Conservation (phyloP, 1,284 basidiomycete genomes). For the Exsudoporus floridanus region DNA sequence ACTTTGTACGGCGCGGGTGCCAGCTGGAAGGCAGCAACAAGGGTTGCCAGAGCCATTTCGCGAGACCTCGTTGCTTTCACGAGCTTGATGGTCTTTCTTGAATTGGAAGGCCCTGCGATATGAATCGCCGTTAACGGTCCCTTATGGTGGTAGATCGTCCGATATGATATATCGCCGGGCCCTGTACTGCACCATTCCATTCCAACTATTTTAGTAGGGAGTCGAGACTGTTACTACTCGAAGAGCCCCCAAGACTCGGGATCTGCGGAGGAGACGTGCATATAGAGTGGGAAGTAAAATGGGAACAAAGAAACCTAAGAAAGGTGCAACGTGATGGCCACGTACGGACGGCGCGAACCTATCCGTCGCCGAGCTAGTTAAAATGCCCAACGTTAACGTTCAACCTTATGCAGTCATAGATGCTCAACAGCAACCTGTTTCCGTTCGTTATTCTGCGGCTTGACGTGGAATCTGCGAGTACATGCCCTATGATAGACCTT, state of each 20-base stretch:
- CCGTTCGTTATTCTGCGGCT: neutral
- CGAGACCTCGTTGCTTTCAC: slow-evolving; percentile 27
- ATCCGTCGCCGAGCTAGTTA: neutral
- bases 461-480: neutral
- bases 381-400: neutral
- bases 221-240: neutral
- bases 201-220: slow-evolving; percentile 8
- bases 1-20: slow-evolving; percentile 7
- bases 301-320: neutral
- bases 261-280: neutral
- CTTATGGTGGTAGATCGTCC: slow-evolving; percentile 12
- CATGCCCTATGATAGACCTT: slow-evolving; percentile 31
- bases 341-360: neutral
- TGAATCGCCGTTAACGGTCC: slow-evolving; percentile 5
- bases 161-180: slow-evolving; percentile 18
- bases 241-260: neutral
- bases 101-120: slow-evolving; percentile 25
- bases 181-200: slow-evolving; percentile 1
- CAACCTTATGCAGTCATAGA: neutral
- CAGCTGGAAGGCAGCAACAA: slow-evolving; percentile 2
- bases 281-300: neutral
- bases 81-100: slow-evolving; percentile 16
- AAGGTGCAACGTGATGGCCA: neutral
- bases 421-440: slow-evolving; percentile 1
- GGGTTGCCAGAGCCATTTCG: slow-evolving; percentile 12